A percentile compares a stretch with the other conserved stretches of the same genome.
These are phyloP conservation scores for Sphaceloma murrayae DNA, from an alignment of 2,329 filamentous ascomycete genomes.

Conservation along the genomic window DNA sequence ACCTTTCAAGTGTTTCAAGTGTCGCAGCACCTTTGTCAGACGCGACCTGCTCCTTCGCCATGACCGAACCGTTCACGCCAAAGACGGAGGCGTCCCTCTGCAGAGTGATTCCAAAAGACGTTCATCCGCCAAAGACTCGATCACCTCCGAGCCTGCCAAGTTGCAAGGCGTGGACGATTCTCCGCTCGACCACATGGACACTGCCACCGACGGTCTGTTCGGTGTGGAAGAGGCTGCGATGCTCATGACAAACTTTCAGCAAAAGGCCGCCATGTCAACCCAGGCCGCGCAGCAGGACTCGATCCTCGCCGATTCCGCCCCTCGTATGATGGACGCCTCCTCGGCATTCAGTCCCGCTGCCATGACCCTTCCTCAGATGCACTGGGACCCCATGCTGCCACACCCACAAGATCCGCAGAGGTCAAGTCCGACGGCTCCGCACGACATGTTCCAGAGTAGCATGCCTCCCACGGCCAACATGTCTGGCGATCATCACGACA, in stretches of 20 bases:
- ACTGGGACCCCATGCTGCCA: constrained; percentile 83
- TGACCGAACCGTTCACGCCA: constrained; percentile 96
- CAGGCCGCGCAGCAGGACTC: constrained; percentile 51
- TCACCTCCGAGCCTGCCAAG: constrained; percentile 60
- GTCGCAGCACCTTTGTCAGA: constrained; percentile 94
- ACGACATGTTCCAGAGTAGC: constrained; percentile 20
- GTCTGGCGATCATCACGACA: constrained; percentile 40
- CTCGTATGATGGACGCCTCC: constrained; percentile 65
- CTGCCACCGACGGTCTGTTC: constrained; percentile 79
- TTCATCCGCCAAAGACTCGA: constrained; percentile 46
- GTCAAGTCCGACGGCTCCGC: constrained; percentile 21
- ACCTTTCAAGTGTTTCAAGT: constrained; percentile 98
- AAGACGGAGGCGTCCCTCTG: constrained; percentile 87
- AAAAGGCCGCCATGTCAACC: constrained; percentile 73
- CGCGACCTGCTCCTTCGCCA: constrained; percentile 93
- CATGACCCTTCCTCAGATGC: constrained; percentile 74
- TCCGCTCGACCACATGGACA: constrained; percentile 85
- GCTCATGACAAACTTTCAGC: constrained; percentile 96
- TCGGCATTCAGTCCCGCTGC: constrained; percentile 63
- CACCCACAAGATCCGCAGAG: constrained; percentile 60
- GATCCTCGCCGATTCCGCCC: constrained; percentile 62
- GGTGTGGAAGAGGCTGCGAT: constrained; percentile 96
- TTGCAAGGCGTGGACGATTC: constrained; percentile 74
- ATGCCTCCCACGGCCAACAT: background rate
- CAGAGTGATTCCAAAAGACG: constrained; percentile 91